Evolutionary conservation across 1,139 yeast species (phyloP).

Genomic region (Arxiozyma bovina): DNA sequence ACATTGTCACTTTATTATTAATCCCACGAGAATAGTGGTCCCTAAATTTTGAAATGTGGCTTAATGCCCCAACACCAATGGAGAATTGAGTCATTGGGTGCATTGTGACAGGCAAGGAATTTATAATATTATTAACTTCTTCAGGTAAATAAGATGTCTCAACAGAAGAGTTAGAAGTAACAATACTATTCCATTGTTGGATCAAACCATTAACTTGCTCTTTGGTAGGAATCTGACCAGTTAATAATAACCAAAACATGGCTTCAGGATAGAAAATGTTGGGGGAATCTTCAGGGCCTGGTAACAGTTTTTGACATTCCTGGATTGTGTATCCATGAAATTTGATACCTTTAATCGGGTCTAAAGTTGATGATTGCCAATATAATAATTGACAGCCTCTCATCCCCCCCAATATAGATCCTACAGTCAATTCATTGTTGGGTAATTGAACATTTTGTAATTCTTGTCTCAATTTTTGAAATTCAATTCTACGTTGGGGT

Average conservation of each 20-base stretch:
- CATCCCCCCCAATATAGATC: slow-evolving; percentile 46
- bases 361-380: slow-evolving; percentile 49
- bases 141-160: slow-evolving; percentile 3
- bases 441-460: slow-evolving; percentile 26
- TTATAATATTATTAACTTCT: slow-evolving; percentile 68
- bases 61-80: slow-evolving; percentile 85
- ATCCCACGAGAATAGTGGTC: slow-evolving; percentile 78
- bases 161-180: neutral
- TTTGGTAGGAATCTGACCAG: slow-evolving; percentile 79
- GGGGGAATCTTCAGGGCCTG: slow-evolving; percentile 31
- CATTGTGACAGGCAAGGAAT: slow-evolving; percentile 72
- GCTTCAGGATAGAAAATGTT: slow-evolving; percentile 72
- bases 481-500: slow-evolving; percentile 36
- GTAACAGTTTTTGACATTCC: slow-evolving; percentile 40
- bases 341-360: slow-evolving; percentile 45
- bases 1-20: slow-evolving; percentile 76
- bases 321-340: slow-evolving; percentile 47
- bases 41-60: slow-evolving; percentile 84
- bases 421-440: slow-evolving; percentile 39
- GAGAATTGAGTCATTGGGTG: slow-evolving; percentile 98
- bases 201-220: slow-evolving; percentile 70
- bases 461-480: slow-evolving; percentile 34
- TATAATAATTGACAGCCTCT: slow-evolving; percentile 43
- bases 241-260: slow-evolving; percentile 81
- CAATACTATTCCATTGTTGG: slow-evolving; percentile 44